A percentile compares a stretch with the other conserved stretches of the same genome.
These are phyloP conservation scores for Candida sithepensis DNA, from an alignment of 805 yeast species.

Conservation along the genomic window DNA sequence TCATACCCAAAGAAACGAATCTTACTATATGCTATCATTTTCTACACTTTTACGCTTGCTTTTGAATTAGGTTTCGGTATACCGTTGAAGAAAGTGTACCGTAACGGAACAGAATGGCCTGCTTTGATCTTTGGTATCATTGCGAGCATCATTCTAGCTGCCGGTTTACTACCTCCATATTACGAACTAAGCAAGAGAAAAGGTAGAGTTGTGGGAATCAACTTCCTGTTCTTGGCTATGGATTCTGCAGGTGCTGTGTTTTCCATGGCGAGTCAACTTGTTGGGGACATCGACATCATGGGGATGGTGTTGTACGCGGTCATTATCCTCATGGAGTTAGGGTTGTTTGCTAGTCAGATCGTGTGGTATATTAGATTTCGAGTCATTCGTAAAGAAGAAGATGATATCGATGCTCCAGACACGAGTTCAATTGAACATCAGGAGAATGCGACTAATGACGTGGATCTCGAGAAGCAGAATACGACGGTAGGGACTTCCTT, in stretches of 20 bases:
- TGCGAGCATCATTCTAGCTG: slow-evolving; percentile 70
- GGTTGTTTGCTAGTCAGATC: slow-evolving; percentile 67
- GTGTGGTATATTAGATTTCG: slow-evolving; percentile 61
- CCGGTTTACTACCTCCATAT: slow-evolving; percentile 87
- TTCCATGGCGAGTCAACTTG: slow-evolving; percentile 55
- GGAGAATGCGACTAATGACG: background rate
- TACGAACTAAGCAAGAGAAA: slow-evolving; percentile 73
- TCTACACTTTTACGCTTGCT: slow-evolving; percentile 48
- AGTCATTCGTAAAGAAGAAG: slow-evolving; percentile 14
- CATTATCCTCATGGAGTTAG: slow-evolving; percentile 72
- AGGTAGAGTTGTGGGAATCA: slow-evolving; percentile 87
- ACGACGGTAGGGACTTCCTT: no score
- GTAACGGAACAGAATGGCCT: slow-evolving; percentile 60
- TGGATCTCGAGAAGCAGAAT: background rate
- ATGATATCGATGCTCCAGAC: background rate
- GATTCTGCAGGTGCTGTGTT: slow-evolving; percentile 81
- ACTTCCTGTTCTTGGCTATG: slow-evolving; percentile 69
- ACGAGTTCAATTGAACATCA: background rate
- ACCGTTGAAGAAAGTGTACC: slow-evolving; percentile 58
- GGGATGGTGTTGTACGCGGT: slow-evolving; percentile 75
- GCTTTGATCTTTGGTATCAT: slow-evolving; percentile 72
- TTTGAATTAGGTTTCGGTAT: slow-evolving; percentile 68
- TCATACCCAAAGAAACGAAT: slow-evolving; percentile 35
- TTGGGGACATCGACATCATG: slow-evolving; percentile 68
- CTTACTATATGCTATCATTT: slow-evolving; percentile 30